These are phyloP conservation scores for Skeletonema menzelii DNA, from an alignment of 108 stramenopile species.

Conservation along the genomic window DNA sequence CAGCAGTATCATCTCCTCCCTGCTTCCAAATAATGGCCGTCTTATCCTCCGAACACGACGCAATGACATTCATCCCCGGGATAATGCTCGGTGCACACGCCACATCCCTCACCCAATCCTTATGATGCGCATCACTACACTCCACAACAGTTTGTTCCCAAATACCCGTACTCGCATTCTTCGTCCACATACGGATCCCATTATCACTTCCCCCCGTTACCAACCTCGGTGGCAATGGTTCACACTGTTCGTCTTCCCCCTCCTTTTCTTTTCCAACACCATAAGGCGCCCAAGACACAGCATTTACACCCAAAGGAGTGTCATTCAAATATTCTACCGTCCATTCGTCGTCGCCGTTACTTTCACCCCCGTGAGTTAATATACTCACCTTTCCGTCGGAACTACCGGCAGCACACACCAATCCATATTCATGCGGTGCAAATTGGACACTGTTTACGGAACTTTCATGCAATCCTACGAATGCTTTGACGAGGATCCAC, in stretches of 20 bases:
- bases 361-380: constrained; percentile 65
- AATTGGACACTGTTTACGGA: constrained; percentile 88
- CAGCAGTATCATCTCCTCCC: constrained; percentile 19
- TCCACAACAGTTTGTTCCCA: constrained; percentile 66
- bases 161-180: constrained; percentile 39
- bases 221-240: constrained; percentile 57
- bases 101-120: constrained; percentile 98
- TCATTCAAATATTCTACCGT: constrained; percentile 73
- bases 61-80: constrained; percentile 88
- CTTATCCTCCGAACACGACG: constrained; percentile 94
- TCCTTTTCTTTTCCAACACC: constrained; percentile 39
- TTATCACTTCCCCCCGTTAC: constrained; percentile 98
- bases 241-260: constrained; percentile 8
- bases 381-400: constrained; percentile 88
- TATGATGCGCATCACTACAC: constrained; percentile 49
- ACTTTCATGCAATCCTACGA: constrained; percentile 58
- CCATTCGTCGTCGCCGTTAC: constrained; percentile 63
- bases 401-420: constrained; percentile 67
- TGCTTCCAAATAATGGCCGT: constrained; percentile 96
- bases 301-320: constrained; percentile 84
- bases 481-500: constrained; percentile 80
- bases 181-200: constrained; percentile 89
- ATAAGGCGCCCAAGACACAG: constrained; percentile 90
- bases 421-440: constrained; percentile 89
- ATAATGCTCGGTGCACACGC: constrained; percentile 94